Evolutionary conservation across 1,284 basidiomycete genomes (phyloP).

Genomic region (Cerrena zonata): DNA sequence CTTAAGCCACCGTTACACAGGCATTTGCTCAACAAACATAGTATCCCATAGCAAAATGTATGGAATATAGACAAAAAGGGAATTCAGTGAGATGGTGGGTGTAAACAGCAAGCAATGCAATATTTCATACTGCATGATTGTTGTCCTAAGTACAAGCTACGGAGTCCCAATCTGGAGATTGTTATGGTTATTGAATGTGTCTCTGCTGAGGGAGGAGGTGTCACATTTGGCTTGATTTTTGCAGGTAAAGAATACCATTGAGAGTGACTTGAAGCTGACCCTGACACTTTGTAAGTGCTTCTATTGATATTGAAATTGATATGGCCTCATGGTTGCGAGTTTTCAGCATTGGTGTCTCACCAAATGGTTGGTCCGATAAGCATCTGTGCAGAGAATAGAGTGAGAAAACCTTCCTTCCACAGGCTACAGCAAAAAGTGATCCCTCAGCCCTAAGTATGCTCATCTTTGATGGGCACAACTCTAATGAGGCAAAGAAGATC

Average conservation of each 20-base stretch:
- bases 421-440: constrained; percentile 7
- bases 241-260: constrained; percentile 16
- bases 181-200: constrained; percentile 29
- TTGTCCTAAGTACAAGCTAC: constrained; percentile 13
- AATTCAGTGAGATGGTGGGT: constrained; percentile 23
- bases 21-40: too few relatives aligned
- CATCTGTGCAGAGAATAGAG: constrained; percentile 31
- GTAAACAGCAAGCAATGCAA: constrained; percentile 15
- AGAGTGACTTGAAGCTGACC: constrained; percentile 22
- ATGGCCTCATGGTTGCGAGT: constrained; percentile 6
- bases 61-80: constrained; percentile 36
- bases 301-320: constrained; percentile 1
- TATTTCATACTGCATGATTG: constrained; percentile 14
- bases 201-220: constrained; percentile 20
- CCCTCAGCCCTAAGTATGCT: constrained; percentile 15
- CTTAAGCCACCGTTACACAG: too few relatives aligned
- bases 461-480: constrained; percentile 27
- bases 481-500: too few relatives aligned
- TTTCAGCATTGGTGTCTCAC: constrained; percentile 20
- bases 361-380: constrained; percentile 38
- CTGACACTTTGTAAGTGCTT: background rate
- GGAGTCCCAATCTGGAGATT: constrained; percentile 23
- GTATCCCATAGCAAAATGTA: constrained; percentile 21
- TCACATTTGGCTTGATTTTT: constrained; percentile 31
- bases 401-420: constrained; percentile 28